Conservation (phyloP, 371 early-diverging fungal genomes). For the Choanephora cucurbitarum region DNA sequence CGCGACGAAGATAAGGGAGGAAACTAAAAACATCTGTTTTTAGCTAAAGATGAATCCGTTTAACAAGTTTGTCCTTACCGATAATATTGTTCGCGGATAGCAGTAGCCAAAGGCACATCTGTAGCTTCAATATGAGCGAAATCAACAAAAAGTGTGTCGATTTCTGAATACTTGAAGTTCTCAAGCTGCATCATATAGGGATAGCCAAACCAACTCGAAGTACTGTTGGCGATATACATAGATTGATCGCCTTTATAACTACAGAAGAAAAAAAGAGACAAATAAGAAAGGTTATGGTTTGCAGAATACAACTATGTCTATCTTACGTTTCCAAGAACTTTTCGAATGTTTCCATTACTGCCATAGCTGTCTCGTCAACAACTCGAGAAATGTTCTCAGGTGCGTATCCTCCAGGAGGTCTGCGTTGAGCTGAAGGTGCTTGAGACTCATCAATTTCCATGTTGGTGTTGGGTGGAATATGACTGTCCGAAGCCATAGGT, state of each 20-base stretch:
- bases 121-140: slow-evolving; percentile 65
- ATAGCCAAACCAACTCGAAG: slow-evolving; percentile 35
- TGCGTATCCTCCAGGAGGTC: slow-evolving; percentile 20
- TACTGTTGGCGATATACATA: slow-evolving; percentile 29
- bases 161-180: slow-evolving; percentile 57
- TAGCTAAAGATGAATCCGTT: neutral
- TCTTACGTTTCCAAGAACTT: slow-evolving; percentile 71
- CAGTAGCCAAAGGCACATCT: slow-evolving; percentile 71
- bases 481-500: slow-evolving; percentile 26
- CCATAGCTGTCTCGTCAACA: slow-evolving; percentile 80
- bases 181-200: slow-evolving; percentile 65
- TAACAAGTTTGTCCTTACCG: slow-evolving; percentile 48
- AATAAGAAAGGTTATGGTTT: neutral
- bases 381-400: slow-evolving; percentile 46
- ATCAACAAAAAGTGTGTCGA: slow-evolving; percentile 79
- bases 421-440: slow-evolving; percentile 20
- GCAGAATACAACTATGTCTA: neutral
- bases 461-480: slow-evolving; percentile 34
- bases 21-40: slow-evolving; percentile 50
- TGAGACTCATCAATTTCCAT: slow-evolving; percentile 34
- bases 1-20: slow-evolving; percentile 83
- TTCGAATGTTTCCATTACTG: slow-evolving; percentile 78
- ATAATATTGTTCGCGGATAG: slow-evolving; percentile 75
- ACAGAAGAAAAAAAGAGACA: neutral
- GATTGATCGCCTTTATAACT: slow-evolving; percentile 34